Evolutionary conservation across 2,329 filamentous ascomycete genomes (phyloP), one percentile per base, ranked within the genome.

Genomic region (Monosporascus sp.): DNA sequence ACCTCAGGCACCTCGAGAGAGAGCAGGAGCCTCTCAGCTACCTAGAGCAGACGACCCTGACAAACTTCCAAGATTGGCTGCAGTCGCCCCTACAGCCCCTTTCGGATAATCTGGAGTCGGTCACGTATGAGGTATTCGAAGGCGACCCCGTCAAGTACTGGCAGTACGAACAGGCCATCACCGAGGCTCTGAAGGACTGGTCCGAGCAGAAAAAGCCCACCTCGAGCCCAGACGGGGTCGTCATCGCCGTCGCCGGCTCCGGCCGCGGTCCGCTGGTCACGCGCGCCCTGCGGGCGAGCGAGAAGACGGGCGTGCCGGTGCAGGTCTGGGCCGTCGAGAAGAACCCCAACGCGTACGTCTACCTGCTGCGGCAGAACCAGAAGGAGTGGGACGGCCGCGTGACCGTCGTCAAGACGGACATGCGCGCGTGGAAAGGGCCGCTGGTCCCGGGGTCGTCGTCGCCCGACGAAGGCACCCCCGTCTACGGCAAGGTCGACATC

Each of bases 81-180:
- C 94, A 99, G 70, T 92, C 92, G 2, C 94, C 94, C 2, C 77
- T 99, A 41, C 95, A 99, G 69, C 94, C 94, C 0, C 78, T 99
- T 16, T 93, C 93, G 0, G 94, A 99, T 70, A 99, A 99, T 63
- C 79, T 99, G 16, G 95, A 99, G 69, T 96, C 91, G 47, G 89
- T 96, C 43, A 99, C 94, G 0, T 99, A 99, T 70, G 94, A 99
- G 68, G 93, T 97, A 2, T 99, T 99, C 65, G 94, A 99, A 70
- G 95, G 95, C 61, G 95, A 99, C 59, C 94, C 94, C 0, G 89
- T 99, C 72, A 99, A 99, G 72, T 99, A 99, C 68, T 86, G 91
- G 59, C 95, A 93, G 79, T 99, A 99, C 68, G 91, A 97, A 69
- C 78, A 81, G 46, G 94, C 94, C 16, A 87, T 95, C 53, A 82